phyloP scores from a whole-genome alignment of 2,329 filamentous ascomycete species.

The Onygenales sp. region DNA sequence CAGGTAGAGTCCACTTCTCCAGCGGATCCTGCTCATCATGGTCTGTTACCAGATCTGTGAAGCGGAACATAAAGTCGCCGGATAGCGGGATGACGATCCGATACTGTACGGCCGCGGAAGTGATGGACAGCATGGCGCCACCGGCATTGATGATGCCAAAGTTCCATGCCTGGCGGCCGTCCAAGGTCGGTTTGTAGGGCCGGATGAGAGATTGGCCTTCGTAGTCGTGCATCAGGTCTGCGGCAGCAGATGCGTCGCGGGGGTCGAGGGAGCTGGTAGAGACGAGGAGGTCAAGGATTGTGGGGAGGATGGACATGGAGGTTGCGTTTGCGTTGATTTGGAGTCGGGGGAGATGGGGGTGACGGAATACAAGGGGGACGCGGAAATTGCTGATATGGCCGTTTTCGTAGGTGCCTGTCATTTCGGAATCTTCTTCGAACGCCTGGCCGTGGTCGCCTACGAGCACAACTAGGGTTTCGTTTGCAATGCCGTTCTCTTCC shows the following conservation, averaged over 20 bases:
- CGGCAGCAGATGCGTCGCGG: slow-evolving; percentile 23
- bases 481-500: slow-evolving; percentile 34
- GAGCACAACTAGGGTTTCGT: slow-evolving; percentile 39
- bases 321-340: slow-evolving; percentile 32
- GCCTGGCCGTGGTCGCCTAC: slow-evolving; percentile 38
- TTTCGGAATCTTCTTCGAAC: slow-evolving; percentile 31
- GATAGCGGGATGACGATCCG: slow-evolving; percentile 66
- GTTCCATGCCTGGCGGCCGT: slow-evolving; percentile 25
- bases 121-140: slow-evolving; percentile 49
- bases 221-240: slow-evolving; percentile 34
- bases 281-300: slow-evolving; percentile 36
- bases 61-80: slow-evolving; percentile 53
- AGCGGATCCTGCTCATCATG: slow-evolving; percentile 24
- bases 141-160: slow-evolving; percentile 26
- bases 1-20: slow-evolving; percentile 22
- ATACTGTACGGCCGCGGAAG: slow-evolving; percentile 72
- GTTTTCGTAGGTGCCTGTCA: slow-evolving; percentile 34
- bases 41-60: slow-evolving; percentile 26
- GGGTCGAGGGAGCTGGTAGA: slow-evolving; percentile 30
- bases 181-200: slow-evolving; percentile 25
- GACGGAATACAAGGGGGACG: slow-evolving; percentile 36
- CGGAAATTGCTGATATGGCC: slow-evolving; percentile 36
- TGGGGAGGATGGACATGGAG: slow-evolving; percentile 36
- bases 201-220: slow-evolving; percentile 41
- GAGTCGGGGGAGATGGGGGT: slow-evolving; percentile 34